Evolutionary conservation across 495 filamentous ascomycete genomes (phyloP), one percentile per base, ranked within the genome.

Genomic region (Penicillium tannophilum): DNA sequence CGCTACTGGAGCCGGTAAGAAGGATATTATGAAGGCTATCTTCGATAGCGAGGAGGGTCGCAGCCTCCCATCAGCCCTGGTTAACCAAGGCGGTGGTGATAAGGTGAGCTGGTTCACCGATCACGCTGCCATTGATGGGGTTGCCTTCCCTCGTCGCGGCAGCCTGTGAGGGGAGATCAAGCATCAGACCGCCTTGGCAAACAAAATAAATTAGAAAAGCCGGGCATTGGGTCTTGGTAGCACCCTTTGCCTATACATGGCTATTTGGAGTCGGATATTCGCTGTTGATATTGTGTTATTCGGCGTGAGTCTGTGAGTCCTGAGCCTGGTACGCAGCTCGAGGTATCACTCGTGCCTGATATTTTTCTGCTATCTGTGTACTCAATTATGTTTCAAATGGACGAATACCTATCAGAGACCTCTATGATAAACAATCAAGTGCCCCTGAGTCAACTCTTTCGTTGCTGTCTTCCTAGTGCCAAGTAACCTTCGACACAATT

Each of bases 71-170:
- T 94, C 90, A 63, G 86, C 90, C 1, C 77, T 98, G 52, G 89
- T 98, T 54, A 98, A 98, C 71, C 82, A 86, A 63, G 85, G 83
- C 26, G 89, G 82, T 11, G 89, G 88, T 41, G 91, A 95, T 41
- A 88, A 91, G 70, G 91, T 92, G 60, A 93, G 86, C 72, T 98
- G 94, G 94, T 98, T 98, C 72, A 90, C 91, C 8, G 95, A 98
- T 68, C 76, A 82, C 54, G 79, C 86, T 1, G 94, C 94, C 6
- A 85, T 92, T 7, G 87, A 95, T 62, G 90, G 90, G 4, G 89
- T 98, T 16, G 76, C 82, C 42, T 97, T 91, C 70, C 90, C 92
- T 28, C 82, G 86, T 62, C 76, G 84, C 46, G 52, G 52, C 41
- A 54, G 36, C 52, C 52, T 54, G 52, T 54, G 36, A 54, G n/a